Percentiles rank a stretch among this genome's conserved stretches.
Conservation (phyloP, 225 moss, liverwort and hornwort species). For the Asterella californica region DNA sequence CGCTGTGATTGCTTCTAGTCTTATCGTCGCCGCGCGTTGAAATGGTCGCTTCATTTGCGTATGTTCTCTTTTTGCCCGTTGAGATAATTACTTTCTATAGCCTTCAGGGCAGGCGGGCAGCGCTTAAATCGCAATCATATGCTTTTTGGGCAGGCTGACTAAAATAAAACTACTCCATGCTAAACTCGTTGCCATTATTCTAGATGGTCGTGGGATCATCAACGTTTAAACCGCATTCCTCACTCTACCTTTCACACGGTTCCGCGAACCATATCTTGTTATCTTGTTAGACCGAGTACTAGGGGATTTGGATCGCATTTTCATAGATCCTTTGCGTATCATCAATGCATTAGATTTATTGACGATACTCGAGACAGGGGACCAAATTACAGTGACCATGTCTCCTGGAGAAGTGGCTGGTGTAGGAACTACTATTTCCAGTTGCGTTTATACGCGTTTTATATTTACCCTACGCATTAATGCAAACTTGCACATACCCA, state of each 20-base stretch:
- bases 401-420: too few relatives aligned
- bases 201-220: neutral
- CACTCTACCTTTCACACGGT: neutral
- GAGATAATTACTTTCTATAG: neutral
- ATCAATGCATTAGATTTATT: neutral
- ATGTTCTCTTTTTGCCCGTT: neutral
- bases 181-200: neutral
- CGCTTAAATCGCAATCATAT: conserved; percentile 4
- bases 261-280: neutral
- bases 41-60: neutral
- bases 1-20: neutral
- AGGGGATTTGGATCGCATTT: neutral
- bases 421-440: too few relatives aligned
- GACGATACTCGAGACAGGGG: neutral
- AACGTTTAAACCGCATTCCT: neutral
- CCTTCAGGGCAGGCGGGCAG: neutral
- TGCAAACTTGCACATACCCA: too few relatives aligned
- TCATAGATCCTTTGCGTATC: neutral
- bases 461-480: too few relatives aligned
- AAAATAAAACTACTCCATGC: neutral
- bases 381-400: too few relatives aligned
- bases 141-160: neutral
- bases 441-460: too few relatives aligned
- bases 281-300: neutral
- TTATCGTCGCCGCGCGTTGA: neutral